Evolutionary conservation across 805 yeast genomes (phyloP).

Genomic region (Kodamaea fukazawae): DNA sequence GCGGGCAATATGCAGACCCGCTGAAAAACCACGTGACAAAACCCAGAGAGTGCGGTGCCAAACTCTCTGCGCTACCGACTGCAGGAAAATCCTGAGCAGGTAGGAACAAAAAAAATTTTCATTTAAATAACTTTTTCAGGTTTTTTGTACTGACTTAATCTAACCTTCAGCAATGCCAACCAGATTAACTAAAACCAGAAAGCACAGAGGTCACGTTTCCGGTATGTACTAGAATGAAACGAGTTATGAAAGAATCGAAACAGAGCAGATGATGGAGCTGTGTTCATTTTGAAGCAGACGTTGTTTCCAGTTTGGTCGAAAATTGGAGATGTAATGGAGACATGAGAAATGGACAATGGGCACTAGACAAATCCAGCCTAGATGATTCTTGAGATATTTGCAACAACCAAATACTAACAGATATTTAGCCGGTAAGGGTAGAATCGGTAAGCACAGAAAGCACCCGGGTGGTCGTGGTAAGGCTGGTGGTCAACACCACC

Average conservation of each 20-base stretch:
- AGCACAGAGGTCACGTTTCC: constrained; percentile 99
- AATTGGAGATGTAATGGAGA: not conserved
- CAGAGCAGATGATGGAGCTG: not conserved
- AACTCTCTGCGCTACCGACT: too few species aligned
- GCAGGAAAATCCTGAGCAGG: not conserved
- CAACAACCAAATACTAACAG: constrained; percentile 31
- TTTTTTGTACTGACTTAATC: constrained; percentile 9
- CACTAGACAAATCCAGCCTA: too few species aligned
- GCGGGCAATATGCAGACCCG: too few species aligned
- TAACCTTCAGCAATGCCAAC: constrained; percentile 74
- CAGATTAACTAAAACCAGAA: constrained; percentile 99
- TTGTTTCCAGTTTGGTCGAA: too few species aligned
- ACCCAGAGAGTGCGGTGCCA: too few species aligned
- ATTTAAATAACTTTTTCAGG: constrained; percentile 6
- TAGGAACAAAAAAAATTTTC: constrained; percentile 9
- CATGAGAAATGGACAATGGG: too few species aligned
- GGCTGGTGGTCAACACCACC: constrained; percentile 99
- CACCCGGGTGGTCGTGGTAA: constrained; percentile 99
- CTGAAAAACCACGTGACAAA: too few species aligned
- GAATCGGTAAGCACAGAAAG: constrained; percentile 99
- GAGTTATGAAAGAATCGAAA: not conserved
- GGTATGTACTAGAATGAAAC: constrained; percentile 57
- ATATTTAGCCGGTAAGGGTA: constrained; percentile 96
- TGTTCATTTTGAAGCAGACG: too few species aligned
- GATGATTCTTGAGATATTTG: not conserved